Evolutionary conservation across 352 stramenopile genomes (phyloP).

Genomic region (Pythium rishiriense): DNA sequence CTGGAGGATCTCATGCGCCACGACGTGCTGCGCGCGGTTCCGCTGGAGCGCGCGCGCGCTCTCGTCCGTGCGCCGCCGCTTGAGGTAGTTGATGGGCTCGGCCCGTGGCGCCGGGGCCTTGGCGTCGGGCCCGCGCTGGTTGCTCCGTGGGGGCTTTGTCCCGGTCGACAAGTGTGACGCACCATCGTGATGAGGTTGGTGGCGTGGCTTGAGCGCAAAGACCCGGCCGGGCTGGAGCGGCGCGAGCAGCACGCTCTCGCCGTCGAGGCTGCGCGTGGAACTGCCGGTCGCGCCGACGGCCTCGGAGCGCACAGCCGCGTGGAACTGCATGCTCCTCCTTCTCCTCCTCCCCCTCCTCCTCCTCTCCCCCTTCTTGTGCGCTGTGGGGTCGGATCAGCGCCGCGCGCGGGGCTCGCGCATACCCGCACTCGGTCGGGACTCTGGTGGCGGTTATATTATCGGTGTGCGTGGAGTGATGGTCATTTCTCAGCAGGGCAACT

Average conservation of each 20-base stretch:
- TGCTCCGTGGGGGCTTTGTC: constrained; percentile 3
- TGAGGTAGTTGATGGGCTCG: constrained; percentile 69
- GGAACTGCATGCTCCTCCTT: constrained; percentile 14
- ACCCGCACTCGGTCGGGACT: neutral
- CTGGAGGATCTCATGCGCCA: constrained; percentile 51
- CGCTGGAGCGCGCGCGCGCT: constrained; percentile 47
- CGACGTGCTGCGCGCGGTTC: constrained; percentile 40
- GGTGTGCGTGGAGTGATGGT: constrained; percentile 19
- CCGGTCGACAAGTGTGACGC: neutral
- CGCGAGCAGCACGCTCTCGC: constrained; percentile 11
- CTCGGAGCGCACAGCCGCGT: neutral
- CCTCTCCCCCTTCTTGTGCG: no score
- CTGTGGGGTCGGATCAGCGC: neutral
- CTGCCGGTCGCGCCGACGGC: neutral
- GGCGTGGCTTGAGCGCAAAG: constrained; percentile 15
- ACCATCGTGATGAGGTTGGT: constrained; percentile 3
- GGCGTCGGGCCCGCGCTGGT: neutral
- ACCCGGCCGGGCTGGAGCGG: constrained; percentile 15
- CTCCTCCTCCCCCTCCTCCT: neutral
- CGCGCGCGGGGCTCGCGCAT: neutral
- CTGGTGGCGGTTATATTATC: neutral
- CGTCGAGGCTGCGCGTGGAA: neutral
- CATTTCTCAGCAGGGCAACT: neutral
- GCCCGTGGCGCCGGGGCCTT: neutral
- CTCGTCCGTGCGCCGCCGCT: constrained; percentile 55